Evolutionary conservation across 192 early-diverging fungal species (phyloP).

Genomic region (Phlyctochytrium planicorne): DNA sequence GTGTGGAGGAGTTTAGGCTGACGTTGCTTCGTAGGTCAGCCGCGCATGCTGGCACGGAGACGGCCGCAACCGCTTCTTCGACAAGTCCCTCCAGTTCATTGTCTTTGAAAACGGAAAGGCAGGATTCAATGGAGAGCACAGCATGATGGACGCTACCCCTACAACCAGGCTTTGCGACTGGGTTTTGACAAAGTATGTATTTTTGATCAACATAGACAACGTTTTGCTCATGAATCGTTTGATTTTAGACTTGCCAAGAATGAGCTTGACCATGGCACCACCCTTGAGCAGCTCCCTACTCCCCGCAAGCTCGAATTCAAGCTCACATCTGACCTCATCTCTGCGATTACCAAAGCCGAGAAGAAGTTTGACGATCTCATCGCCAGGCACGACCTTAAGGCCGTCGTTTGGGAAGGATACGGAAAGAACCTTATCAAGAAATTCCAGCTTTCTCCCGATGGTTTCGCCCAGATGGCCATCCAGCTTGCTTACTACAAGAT

Average conservation of each 20-base stretch:
- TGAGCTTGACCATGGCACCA: conserved; percentile 73
- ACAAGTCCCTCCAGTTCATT: conserved; percentile 96
- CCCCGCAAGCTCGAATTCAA: conserved; percentile 76
- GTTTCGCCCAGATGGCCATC: conserved; percentile 81
- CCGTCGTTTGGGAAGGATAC: conserved; percentile 82
- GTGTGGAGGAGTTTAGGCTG: not conserved
- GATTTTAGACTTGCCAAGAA: conserved; percentile 46
- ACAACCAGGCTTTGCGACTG: conserved; percentile 88
- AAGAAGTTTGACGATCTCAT: conserved; percentile 78
- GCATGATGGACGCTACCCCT: conserved; percentile 90
- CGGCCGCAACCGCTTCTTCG: conserved; percentile 96
- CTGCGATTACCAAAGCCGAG: conserved; percentile 65
- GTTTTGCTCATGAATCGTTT: conserved; percentile 4
- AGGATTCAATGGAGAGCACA: conserved; percentile 87
- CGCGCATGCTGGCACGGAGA: conserved; percentile 95
- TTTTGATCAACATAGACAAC: not conserved
- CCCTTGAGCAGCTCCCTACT: conserved; percentile 48
- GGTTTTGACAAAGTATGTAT: conserved; percentile 51
- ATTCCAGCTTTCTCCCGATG: conserved; percentile 51
- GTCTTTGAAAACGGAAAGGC: conserved; percentile 97
- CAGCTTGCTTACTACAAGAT: conserved; percentile 95
- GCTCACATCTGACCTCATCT: conserved; percentile 56
- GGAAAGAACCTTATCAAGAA: conserved; percentile 95
- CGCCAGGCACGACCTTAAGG: conserved; percentile 76
- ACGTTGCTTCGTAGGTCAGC: conserved; percentile 29